Evolutionary conservation across 2,329 filamentous ascomycete species (phyloP).

Genomic region (Thelonectria blattea): DNA sequence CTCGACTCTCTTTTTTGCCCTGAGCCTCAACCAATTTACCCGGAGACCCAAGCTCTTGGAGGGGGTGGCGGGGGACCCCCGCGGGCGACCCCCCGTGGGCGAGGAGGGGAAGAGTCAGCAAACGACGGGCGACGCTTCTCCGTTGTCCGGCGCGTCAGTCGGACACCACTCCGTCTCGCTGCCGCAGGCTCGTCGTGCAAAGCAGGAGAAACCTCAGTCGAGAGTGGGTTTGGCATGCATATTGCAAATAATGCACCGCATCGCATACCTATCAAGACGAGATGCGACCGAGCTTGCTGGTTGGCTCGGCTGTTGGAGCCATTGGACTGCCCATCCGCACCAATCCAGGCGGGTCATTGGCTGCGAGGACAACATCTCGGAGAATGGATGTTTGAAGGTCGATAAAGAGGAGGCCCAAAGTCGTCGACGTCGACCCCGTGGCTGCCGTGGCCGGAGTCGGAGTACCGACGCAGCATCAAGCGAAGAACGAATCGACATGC

Average conservation of each 20-base stretch:
- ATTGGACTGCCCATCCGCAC: conserved; percentile 24
- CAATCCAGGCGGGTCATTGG: conserved; percentile 31
- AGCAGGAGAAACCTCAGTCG: background rate
- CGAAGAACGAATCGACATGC: conserved; percentile 9
- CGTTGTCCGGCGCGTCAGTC: conserved; percentile 8
- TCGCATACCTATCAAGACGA: conserved; percentile 5
- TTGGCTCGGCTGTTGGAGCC: conserved; percentile 23
- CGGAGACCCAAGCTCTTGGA: background rate
- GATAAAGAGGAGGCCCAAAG: conserved; percentile 6
- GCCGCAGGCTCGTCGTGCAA: conserved; percentile 2
- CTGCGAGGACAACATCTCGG: conserved; percentile 17
- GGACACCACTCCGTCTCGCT: conserved; percentile 22
- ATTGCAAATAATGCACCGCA: conserved; percentile 8
- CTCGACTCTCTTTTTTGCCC: background rate
- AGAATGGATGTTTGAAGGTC: conserved; percentile 1
- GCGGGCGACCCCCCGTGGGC: too few species aligned
- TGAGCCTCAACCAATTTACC: conserved; percentile 20
- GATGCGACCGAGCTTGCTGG: conserved; percentile 13
- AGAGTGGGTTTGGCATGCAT: conserved; percentile 6
- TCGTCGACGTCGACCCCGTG: conserved; percentile 4
- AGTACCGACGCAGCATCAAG: conserved; percentile 7
- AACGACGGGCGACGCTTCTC: conserved; percentile 7
- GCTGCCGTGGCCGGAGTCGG: conserved; percentile 15
- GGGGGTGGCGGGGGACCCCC: conserved; percentile 4
- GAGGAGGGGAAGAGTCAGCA: background rate